Evolutionary conservation across 306 rosid species (phyloP).

Genomic region (Lithocarpus polystachyus): DNA sequence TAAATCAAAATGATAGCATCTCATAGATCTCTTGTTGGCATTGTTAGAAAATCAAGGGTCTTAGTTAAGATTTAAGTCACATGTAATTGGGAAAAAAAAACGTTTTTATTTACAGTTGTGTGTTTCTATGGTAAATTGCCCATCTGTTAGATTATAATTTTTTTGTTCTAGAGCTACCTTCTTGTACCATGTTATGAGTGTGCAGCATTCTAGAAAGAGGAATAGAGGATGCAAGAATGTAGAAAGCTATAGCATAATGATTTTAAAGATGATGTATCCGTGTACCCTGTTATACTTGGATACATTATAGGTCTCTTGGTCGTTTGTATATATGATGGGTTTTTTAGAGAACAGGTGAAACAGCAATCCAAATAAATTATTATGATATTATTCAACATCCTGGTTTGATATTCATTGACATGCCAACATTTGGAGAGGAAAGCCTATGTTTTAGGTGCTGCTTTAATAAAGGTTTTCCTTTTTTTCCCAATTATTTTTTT

Average conservation of each 20-base stretch:
- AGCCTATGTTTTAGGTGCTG: not conserved
- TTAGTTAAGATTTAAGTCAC: not conserved
- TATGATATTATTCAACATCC: not conserved
- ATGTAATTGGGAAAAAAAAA: not conserved
- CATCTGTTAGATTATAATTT: not conserved
- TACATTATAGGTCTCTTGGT: conserved; percentile 12
- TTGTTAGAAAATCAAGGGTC: not conserved
- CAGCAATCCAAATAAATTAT: conserved; percentile 37
- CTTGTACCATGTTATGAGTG: not conserved
- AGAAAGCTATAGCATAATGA: not conserved
- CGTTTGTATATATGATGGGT: conserved; percentile 37
- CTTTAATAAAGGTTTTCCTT: not conserved
- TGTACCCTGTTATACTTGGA: not conserved
- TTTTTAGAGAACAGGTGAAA: conserved; percentile 26
- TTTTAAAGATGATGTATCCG: not conserved
- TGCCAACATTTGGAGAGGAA: not conserved
- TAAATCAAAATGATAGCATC: not conserved
- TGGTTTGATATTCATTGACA: not conserved
- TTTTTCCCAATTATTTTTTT: not conserved
- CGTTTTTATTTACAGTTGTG: not conserved
- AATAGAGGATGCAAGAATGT: not conserved
- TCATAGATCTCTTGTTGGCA: too few relatives aligned
- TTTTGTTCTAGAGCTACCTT: not conserved
- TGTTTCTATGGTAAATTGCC: not conserved
- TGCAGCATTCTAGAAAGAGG: not conserved